Conservation (phyloP, 2,329 filamentous ascomycete genomes). For the Tothia fuscella region DNA sequence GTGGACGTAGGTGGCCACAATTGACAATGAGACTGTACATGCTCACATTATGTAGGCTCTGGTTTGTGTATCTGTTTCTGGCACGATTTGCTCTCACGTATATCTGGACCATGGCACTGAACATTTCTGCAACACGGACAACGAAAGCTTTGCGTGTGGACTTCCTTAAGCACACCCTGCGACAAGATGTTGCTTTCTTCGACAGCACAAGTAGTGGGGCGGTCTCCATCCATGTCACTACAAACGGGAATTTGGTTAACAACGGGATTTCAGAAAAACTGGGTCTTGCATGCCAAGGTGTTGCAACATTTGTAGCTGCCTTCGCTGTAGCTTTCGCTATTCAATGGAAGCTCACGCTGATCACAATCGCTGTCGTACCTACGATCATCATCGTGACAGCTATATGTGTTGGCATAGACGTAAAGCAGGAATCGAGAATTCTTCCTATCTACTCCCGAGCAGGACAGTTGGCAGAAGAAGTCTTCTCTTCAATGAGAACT, state of each 20-base stretch:
- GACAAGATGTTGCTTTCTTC: conserved; percentile 54
- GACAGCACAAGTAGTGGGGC: conserved; percentile 46
- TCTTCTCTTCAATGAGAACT: conserved; percentile 46
- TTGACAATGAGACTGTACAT: no score
- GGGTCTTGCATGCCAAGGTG: conserved; percentile 49
- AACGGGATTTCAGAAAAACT: conserved; percentile 60
- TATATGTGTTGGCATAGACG: conserved; percentile 23
- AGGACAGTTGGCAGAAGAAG: conserved; percentile 51
- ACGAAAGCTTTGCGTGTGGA: conserved; percentile 42
- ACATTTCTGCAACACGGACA: conserved; percentile 39
- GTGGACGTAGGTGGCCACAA: no score
- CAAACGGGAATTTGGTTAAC: conserved; percentile 46
- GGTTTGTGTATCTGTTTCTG: conserved; percentile 56
- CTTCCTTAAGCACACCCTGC: conserved; percentile 52
- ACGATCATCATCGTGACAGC: conserved; percentile 26
- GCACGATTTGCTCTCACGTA: not conserved
- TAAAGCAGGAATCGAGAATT: conserved; percentile 25
- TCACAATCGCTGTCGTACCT: conserved; percentile 37
- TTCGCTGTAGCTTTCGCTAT: conserved; percentile 43
- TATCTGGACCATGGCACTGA: conserved; percentile 24
- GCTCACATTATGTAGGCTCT: no score
- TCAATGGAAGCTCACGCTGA: conserved; percentile 34
- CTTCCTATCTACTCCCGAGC: conserved; percentile 37
- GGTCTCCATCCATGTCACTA: conserved; percentile 52
- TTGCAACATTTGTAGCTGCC: conserved; percentile 55